Percentiles rank a stretch among this genome's conserved stretches.
phyloP scores from a whole-genome alignment of 148 eudicot species.

The Camellia lanceoleosa region DNA sequence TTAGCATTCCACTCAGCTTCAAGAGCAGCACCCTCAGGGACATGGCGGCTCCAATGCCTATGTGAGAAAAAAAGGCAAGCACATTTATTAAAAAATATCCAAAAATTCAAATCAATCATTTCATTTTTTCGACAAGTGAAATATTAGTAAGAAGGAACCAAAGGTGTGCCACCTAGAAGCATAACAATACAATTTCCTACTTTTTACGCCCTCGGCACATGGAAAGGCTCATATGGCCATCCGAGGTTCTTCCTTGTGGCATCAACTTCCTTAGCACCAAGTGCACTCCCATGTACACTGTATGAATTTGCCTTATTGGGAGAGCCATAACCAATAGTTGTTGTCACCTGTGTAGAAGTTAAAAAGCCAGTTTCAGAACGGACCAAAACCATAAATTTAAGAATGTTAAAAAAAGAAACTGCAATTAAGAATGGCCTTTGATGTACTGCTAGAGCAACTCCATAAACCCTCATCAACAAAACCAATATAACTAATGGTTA shows the following conservation, averaged over 20 bases:
- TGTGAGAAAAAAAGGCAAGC: neutral
- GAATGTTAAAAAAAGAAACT: neutral
- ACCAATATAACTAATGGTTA: neutral
- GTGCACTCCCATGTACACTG: constrained; percentile 79
- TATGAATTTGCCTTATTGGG: constrained; percentile 87
- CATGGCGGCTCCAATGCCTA: constrained; percentile 94
- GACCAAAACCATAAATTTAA: neutral
- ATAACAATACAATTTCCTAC: constrained; percentile 29
- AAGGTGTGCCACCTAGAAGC: neutral
- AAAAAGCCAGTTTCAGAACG: neutral
- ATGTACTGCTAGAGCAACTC: neutral
- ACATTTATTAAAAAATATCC: neutral
- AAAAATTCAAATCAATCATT: constrained; percentile 9
- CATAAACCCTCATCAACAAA: neutral
- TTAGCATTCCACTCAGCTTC: constrained; percentile 87
- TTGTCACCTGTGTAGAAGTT: constrained; percentile 57
- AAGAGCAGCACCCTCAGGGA: constrained; percentile 61
- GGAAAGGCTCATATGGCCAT: constrained; percentile 87
- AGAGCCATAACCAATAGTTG: constrained; percentile 83
- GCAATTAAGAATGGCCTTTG: neutral
- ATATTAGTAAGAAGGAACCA: neutral
- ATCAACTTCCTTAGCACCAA: constrained; percentile 82
- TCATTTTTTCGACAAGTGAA: neutral
- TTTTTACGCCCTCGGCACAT: constrained; percentile 78
- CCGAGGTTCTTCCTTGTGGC: constrained; percentile 81